phyloP scores from a whole-genome alignment of 2,329 filamentous ascomycete genomes.

The Karstenula rhodostoma region DNA sequence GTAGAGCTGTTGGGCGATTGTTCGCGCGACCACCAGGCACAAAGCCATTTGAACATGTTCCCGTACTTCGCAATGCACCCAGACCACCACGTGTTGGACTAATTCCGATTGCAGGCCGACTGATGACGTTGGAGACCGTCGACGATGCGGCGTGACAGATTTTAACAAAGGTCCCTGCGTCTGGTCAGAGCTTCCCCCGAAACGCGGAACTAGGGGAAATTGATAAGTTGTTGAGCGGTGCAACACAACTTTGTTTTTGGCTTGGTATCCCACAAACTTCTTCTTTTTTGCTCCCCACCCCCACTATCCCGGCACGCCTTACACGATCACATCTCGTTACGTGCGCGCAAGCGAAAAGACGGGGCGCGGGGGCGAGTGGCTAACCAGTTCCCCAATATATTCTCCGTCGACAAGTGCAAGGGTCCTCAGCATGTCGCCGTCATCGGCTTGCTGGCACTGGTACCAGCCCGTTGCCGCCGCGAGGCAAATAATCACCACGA shows the following conservation, averaged over 20 bases:
- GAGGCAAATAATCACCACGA: conserved; percentile 27
- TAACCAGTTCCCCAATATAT: conserved; percentile 22
- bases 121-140: not conserved
- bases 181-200: conserved; percentile 11
- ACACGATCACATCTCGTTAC: conserved; percentile 11
- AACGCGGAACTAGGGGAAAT: not conserved
- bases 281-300: conserved; percentile 9
- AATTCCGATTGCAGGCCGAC: not conserved
- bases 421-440: conserved; percentile 42
- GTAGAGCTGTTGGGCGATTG: conserved; percentile 27
- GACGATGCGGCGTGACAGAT: conserved; percentile 13
- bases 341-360: conserved; percentile 18
- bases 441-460: conserved; percentile 37
- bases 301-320: not conserved
- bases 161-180: conserved; percentile 13
- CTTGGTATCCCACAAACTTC: not conserved
- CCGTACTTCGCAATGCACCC: not conserved
- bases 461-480: conserved; percentile 26
- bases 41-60: conserved; percentile 9
- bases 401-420: conserved; percentile 36
- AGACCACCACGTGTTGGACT: not conserved
- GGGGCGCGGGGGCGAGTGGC: conserved; percentile 33
- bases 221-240: conserved; percentile 11
- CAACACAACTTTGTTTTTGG: not conserved
- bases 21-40: conserved; percentile 21